These are phyloP conservation scores for Trichoderma orchidacearum DNA, from an alignment of 495 filamentous ascomycete species.

Conservation along the genomic window DNA sequence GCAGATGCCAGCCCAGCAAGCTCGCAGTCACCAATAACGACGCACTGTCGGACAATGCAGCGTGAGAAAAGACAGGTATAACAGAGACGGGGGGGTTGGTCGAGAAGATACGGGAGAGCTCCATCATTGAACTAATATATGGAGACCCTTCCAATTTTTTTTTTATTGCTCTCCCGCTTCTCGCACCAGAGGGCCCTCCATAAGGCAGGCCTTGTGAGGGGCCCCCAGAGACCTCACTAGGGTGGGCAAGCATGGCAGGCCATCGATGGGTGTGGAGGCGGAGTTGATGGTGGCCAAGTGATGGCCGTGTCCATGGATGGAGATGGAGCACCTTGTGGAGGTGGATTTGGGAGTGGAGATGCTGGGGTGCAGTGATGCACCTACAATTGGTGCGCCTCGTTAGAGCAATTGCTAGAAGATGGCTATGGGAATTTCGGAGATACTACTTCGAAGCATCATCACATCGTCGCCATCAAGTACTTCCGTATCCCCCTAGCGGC, in stretches of 20 bases:
- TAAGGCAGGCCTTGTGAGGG: background rate
- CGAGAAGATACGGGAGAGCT: background rate
- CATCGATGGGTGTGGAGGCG: slow-evolving; percentile 1
- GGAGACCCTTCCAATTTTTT: background rate
- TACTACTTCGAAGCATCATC: background rate
- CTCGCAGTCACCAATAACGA: background rate
- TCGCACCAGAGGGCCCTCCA: background rate
- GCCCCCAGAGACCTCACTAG: background rate
- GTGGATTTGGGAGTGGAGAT: background rate
- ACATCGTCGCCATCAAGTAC: background rate
- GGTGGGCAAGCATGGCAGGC: background rate
- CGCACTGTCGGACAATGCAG: background rate
- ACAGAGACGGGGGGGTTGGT: background rate
- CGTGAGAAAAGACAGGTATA: background rate
- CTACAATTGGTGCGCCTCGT: background rate
- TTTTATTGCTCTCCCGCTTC: background rate
- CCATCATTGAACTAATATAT: background rate
- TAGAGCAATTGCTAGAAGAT: background rate
- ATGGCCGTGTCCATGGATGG: background rate
- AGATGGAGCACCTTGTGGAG: slow-evolving; percentile 1
- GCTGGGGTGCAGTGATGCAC: background rate
- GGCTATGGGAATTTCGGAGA: background rate
- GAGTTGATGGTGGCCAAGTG: background rate
- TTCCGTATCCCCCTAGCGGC: background rate
- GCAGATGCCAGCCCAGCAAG: background rate